Base-by-base conservation (phyloP, 352 stramenopile species). In the Thalassiosira pacifica region DNA sequence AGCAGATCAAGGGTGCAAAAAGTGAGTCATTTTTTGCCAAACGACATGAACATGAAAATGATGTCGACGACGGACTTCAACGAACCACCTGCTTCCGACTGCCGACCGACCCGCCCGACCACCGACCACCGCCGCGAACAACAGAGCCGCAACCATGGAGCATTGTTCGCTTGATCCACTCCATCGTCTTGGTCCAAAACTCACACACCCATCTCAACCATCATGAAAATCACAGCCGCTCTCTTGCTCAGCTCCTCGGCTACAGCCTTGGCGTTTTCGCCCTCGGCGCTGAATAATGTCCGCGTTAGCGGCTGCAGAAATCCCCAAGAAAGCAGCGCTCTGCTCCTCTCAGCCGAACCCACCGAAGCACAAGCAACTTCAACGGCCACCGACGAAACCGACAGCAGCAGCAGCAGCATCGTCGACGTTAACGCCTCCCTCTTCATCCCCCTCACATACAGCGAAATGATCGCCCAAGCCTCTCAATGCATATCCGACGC, bases 381-480 rank as follows among this genome's bases (percentile, higher is more conserved):
- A 34, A 57, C 37, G 10, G 0, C 40, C 6, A 19, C n/a, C n/a
- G 55, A 64, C 3, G 55, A 31, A 52, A 32, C 57, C 29, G 1
- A 16, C 9, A 48, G 48, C 48, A 57, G 22, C 52, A 34, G 34
- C 31, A 40, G 48, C 27, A n/a, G 26, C 22, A 75, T 81, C 22
- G n/a, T n/a, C n/a, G n/a, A n/a, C n/a, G n/a, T n/a, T n/a, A 86
- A 72, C 64, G 45, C 77, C 52, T 67, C 61, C 1, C 77, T 93
- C 13, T 42, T 57, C 45, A 91, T 95, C 48, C 92, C 92, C 0
- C 71, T 93, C 11, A 82, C 87, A 24, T 93, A 92, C 48, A 80
- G 88, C 29, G 90, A 94, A 83, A 95, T 95, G 92, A 83, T 93
- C 4, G 45, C 76, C 1, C 90, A 94, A 78, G 78, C 82, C 16